Base-by-base conservation (phyloP, 164 flowering plant species). In the Chloranthus sessilifolius region DNA sequence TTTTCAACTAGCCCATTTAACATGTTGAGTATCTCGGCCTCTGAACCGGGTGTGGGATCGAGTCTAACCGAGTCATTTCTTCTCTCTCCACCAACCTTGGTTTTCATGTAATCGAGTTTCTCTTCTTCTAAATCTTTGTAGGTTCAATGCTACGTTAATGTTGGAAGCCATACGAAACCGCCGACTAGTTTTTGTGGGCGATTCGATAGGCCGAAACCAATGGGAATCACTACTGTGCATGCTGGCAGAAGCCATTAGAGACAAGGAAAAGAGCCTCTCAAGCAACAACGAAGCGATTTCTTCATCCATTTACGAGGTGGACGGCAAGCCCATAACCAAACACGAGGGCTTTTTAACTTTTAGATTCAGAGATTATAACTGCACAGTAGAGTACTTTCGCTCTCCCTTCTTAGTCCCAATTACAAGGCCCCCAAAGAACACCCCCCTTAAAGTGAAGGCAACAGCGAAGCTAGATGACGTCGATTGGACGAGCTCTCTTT, bases 211-310 rank as follows among this genome's bases (percentile, higher is more conserved):
- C 57, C 72, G 96, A 71, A 87, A 87, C 73, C 96, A 87, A 47
- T 87, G 96, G 96, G 96, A 87, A 55, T 87, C 96, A 11, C 70
- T 87, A 19, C 72, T 87, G 14, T 87, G 96, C 60, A 72, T 88
- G 90, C 81, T 88, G 3, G 61, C 90, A 28, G 66, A 82, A 47
- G 88, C 67, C n/a, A 44, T 82, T 30, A 5, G 62, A 2, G 45
- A n/a, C n/a, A n/a, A n/a, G n/a, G n/a, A n/a, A n/a, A n/a, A n/a
- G n/a, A n/a, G n/a, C n/a, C n/a, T n/a, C n/a, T n/a, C n/a, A n/a
- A n/a, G n/a, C n/a, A n/a, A 79, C 55, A 74, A 82, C 63, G 21
- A 59, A 42, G n/a, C n/a, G n/a, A n/a, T n/a, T n/a, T n/a, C n/a
- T n/a, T n/a, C n/a, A n/a, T 70, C 82, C 9, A 69, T 85, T 15